Evolutionary conservation across 75 land plant species (phyloP).

Genomic region (Chamaecyparis obtusa): DNA sequence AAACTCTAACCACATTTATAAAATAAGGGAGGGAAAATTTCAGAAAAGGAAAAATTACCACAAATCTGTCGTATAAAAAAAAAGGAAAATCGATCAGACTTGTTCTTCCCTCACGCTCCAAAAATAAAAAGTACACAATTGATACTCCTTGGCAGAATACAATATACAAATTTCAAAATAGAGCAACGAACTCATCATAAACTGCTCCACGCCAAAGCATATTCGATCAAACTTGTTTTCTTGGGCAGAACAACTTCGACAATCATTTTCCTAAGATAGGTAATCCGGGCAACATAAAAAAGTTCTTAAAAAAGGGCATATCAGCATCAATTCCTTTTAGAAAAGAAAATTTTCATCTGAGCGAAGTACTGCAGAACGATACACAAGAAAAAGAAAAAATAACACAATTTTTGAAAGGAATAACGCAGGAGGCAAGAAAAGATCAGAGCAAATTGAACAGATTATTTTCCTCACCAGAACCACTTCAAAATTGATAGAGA

Average conservation of each 20-base stretch:
- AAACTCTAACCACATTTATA: no score
- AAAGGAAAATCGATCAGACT: neutral
- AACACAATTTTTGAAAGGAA: neutral
- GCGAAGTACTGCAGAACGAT: neutral
- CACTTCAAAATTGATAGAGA: no score
- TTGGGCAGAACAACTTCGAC: neutral
- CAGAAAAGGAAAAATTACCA: neutral
- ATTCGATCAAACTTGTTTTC: neutral
- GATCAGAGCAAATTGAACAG: neutral
- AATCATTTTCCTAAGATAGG: neutral
- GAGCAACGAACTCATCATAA: neutral
- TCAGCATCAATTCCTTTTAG: neutral
- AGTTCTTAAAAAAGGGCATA: neutral
- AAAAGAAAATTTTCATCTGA: neutral
- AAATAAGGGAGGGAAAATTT: no score
- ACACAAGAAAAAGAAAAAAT: neutral
- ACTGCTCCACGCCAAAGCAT: neutral
- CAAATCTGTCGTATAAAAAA: neutral
- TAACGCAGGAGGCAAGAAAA: neutral
- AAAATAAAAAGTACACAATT: neutral
- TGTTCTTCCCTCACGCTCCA: neutral
- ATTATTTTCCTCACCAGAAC: slow-evolving; percentile 43
- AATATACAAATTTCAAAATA: no score
- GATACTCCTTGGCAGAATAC: neutral
- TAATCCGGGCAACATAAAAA: neutral